phyloP scores from a whole-genome alignment of 2,329 filamentous ascomycete genomes.

The Fusarium oxysporum region DNA sequence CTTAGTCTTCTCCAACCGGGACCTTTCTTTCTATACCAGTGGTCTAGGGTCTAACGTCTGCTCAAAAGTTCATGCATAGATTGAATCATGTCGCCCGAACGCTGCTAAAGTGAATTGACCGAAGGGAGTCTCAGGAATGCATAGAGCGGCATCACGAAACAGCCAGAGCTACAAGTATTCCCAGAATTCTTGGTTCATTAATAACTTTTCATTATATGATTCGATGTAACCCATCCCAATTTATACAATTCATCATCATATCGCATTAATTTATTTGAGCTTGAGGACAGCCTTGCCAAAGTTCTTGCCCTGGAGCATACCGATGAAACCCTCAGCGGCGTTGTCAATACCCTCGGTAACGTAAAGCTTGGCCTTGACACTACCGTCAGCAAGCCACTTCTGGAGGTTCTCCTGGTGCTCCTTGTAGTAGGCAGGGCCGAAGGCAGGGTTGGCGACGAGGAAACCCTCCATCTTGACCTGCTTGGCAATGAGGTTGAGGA shows the following conservation, averaged over 20 bases:
- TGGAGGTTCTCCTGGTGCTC: constrained; percentile 82
- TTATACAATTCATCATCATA: constrained; percentile 20
- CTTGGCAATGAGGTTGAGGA: constrained; percentile 74
- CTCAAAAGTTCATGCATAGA: not conserved
- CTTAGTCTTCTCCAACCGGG: not conserved
- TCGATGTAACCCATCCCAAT: not conserved
- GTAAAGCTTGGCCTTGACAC: constrained; percentile 75
- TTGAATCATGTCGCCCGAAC: fast-evolving
- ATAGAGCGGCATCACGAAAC: fast-evolving
- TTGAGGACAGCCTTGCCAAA: constrained; percentile 88
- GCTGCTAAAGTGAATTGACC: too few relatives aligned
- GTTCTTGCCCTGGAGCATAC: constrained; percentile 82
- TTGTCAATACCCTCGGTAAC: constrained; percentile 83
- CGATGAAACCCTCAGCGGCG: constrained; percentile 78
- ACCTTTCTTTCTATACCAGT: not conserved
- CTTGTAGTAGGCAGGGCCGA: constrained; percentile 73
- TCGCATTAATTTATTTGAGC: constrained; percentile 48
- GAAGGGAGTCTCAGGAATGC: fast-evolving
- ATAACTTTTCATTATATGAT: not conserved
- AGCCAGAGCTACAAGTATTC: fast-evolving
- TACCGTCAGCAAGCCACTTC: constrained; percentile 81
- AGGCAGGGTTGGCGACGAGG: constrained; percentile 73
- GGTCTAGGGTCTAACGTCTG: not conserved
- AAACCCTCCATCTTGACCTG: constrained; percentile 80
- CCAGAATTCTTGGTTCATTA: not conserved